Evolutionary conservation across 2,329 filamentous ascomycete species (phyloP).

Genomic region (Domatiomyces catenatus): DNA sequence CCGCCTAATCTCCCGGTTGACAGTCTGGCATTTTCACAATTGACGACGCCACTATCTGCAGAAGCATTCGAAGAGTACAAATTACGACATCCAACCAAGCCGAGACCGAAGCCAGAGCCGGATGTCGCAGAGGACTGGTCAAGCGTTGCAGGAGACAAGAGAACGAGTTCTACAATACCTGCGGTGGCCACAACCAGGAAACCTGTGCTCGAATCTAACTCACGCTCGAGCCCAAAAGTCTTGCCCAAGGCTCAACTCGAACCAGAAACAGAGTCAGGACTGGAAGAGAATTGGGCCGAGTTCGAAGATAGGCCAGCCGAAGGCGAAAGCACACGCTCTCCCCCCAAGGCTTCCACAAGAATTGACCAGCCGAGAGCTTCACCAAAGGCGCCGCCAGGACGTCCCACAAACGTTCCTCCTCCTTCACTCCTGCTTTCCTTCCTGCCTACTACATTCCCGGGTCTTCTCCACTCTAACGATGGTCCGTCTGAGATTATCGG

Average conservation of each 20-base stretch:
- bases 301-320: constrained; percentile 29
- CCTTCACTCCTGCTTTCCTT: constrained; percentile 67
- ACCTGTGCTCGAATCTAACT: too few species aligned
- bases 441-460: constrained; percentile 53
- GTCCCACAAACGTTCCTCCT: constrained; percentile 77
- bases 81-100: neutral
- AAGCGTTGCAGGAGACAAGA: neutral
- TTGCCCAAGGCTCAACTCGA: neutral
- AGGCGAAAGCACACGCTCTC: neutral
- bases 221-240: neutral
- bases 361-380: constrained; percentile 73
- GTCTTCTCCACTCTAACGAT: constrained; percentile 17
- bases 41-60: neutral
- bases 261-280: neutral
- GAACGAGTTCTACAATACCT: neutral
- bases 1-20: neutral
- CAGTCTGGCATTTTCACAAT: neutral
- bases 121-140: neutral
- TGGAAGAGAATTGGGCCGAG: constrained; percentile 39
- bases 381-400: constrained; percentile 45
- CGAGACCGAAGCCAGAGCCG: neutral
- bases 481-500: constrained; percentile 2
- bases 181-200: neutral
- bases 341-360: constrained; percentile 55
- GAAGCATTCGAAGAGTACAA: neutral